Base-by-base conservation (phyloP, 139 green algal genomes). In the Volvox reticuliferus region DNA sequence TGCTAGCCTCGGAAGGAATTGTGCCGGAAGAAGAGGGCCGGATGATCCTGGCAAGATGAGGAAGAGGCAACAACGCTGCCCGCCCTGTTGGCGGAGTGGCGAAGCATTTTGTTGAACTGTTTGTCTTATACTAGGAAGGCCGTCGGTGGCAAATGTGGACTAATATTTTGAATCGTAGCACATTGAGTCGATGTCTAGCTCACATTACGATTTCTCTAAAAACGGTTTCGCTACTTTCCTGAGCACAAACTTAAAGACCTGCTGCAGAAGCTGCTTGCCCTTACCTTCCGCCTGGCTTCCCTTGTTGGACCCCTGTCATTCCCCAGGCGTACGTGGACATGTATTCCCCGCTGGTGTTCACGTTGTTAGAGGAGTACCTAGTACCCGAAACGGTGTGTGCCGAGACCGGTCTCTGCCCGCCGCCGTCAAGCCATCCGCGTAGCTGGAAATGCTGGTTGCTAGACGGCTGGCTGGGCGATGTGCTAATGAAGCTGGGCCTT, bases 331-430 rank as follows among this genome's bases (percentile, higher is more conserved):
- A 93, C 75, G 90, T 93, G 30, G 78, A 79, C 84, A 84, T 79
- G 75, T 93, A 93, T n/a, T 65, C 90, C 18, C 85, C 85, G 28
- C 55, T 93, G 78, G 90, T 93, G 30, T 93, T 91, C 85, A 78
- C 65, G 5, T 50, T 93, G 65, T 67, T 93, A 84, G 76, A 91
- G 77, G 77, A 93, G 85, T 93, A 93, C 85, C 85, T 93, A 30
- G 79, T 93, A 55, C 90, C 90, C 13, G 90, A 93, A 68, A 17
- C 44, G 16, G 18, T 93, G 67, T 93, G 90, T 55, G 78, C 55
- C 1, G 37, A 90, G 86, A 83, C 73, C 19, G 86, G 86, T 55
- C 71, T 90, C 71, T 90, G 86, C 86, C 86, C 86, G n/a, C 86
- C 86, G 50, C 71, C 73, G 30, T 1, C 50, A 28, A n/a, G 21